These are phyloP conservation scores for Argentina anserina DNA, from an alignment of 306 rosid species.

Conservation along the genomic window DNA sequence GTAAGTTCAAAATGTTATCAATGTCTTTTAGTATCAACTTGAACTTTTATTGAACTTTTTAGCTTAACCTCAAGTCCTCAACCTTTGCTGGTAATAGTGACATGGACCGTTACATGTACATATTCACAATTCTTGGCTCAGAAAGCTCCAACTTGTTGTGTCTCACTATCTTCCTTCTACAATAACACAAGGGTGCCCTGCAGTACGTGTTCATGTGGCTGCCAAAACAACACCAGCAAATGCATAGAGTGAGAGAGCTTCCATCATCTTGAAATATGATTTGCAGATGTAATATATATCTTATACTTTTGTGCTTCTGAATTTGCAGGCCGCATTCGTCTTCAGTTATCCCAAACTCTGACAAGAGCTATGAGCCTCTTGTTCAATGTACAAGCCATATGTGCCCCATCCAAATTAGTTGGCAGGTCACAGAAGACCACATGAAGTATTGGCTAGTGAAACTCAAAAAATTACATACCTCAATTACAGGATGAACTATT, in stretches of 20 bases:
- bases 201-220: conserved; percentile 71
- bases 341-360: conserved; percentile 43
- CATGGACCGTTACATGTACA: conserved; percentile 84
- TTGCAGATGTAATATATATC: not conserved
- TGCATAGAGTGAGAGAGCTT: conserved; percentile 56
- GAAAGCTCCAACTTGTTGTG: conserved; percentile 70
- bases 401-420: conserved; percentile 86
- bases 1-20: conserved; percentile 40
- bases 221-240: conserved; percentile 53
- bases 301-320: not conserved
- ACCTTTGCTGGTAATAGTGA: conserved; percentile 54
- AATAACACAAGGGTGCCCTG: conserved; percentile 67
- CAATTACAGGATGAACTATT: conserved; percentile 68
- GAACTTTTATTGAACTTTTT: no score
- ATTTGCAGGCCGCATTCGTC: conserved; percentile 51
- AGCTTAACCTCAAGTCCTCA: not conserved
- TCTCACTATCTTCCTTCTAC: conserved; percentile 77
- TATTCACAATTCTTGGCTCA: conserved; percentile 75
- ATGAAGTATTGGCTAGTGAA: conserved; percentile 81
- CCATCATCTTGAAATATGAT: not conserved
- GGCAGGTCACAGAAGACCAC: conserved; percentile 78
- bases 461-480: conserved; percentile 75
- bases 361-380: conserved; percentile 36
- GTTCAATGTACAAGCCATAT: conserved; percentile 78
- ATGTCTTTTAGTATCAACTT: not conserved